These are phyloP conservation scores for Cladosporium phlei DNA, from an alignment of 2,329 filamentous ascomycete species.

Conservation along the genomic window DNA sequence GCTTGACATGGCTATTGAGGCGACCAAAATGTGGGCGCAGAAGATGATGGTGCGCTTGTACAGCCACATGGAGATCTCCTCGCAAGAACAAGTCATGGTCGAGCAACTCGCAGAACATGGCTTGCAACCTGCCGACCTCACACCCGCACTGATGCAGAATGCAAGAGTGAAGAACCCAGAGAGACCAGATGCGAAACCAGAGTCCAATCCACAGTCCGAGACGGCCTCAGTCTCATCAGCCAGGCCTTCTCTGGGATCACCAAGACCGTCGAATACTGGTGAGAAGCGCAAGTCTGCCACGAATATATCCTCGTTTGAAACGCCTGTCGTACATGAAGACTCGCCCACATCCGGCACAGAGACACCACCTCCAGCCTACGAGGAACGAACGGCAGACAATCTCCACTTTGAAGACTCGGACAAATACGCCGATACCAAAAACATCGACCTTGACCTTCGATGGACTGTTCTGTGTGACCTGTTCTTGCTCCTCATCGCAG, in stretches of 20 bases:
- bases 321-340: constrained; percentile 26
- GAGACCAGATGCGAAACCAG: constrained; percentile 6
- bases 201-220: constrained; percentile 4
- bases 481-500: constrained; percentile 93
- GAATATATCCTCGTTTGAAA: constrained; percentile 28
- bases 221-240: constrained; percentile 27
- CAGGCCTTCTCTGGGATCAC: constrained; percentile 26
- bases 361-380: constrained; percentile 48
- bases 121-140: constrained; percentile 77
- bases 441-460: constrained; percentile 89
- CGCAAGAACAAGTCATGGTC: constrained; percentile 94
- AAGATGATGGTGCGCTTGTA: constrained; percentile 97
- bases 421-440: constrained; percentile 72
- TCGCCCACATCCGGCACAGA: constrained; percentile 15
- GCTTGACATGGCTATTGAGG: constrained; percentile 64
- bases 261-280: constrained; percentile 19
- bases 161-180: constrained; percentile 82
- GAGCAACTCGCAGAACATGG: constrained; percentile 93
- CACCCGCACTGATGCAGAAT: constrained; percentile 83
- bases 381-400: constrained; percentile 63
- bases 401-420: constrained; percentile 77
- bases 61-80: constrained; percentile 90
- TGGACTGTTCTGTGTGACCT: constrained; percentile 97
- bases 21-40: constrained; percentile 91
- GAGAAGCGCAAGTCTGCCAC: constrained; percentile 19